A percentile compares a stretch with the other conserved stretches of the same genome.
Evolutionary conservation across 768 basidiomycete species (phyloP).

Genomic region (Galerina sulciceps): DNA sequence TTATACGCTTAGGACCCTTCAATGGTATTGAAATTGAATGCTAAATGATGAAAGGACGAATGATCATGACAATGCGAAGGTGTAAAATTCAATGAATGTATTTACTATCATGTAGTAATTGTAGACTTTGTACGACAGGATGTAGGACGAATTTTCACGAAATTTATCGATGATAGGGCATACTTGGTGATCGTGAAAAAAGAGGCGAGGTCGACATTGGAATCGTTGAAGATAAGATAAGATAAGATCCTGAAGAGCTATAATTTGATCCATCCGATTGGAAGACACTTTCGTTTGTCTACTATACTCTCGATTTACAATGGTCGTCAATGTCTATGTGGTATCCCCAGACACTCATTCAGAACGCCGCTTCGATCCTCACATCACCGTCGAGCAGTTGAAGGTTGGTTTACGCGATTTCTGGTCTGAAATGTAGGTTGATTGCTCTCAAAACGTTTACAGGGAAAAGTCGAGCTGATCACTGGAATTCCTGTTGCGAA

Average conservation of each 20-base stretch:
- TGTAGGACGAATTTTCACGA: background rate
- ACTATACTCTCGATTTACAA: background rate
- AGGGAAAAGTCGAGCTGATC: slow-evolving; percentile 85
- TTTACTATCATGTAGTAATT: too few relatives aligned
- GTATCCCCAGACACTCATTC: slow-evolving; percentile 88
- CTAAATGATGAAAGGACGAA: background rate
- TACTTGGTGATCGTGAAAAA: too few relatives aligned
- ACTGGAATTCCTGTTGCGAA: slow-evolving; percentile 86
- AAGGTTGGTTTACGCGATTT: slow-evolving; percentile 59
- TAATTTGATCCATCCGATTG: too few relatives aligned
- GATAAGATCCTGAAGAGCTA: background rate
- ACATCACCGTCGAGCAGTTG: slow-evolving; percentile 74
- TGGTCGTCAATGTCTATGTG: slow-evolving; percentile 71
- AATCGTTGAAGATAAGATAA: slow-evolving; percentile 13
- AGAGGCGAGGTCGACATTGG: too few relatives aligned
- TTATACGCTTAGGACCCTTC: slow-evolving; percentile 14
- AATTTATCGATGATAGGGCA: background rate
- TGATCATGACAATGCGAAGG: background rate
- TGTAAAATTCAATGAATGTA: background rate
- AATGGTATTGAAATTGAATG: slow-evolving; percentile 19
- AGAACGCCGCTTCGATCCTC: slow-evolving; percentile 83
- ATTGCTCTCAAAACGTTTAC: slow-evolving; percentile 13
- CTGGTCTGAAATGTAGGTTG: slow-evolving; percentile 16
- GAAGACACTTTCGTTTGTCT: too few relatives aligned
- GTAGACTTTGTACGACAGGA: background rate